phyloP scores from a whole-genome alignment of 345 rosid species.

The Draba incana region DNA sequence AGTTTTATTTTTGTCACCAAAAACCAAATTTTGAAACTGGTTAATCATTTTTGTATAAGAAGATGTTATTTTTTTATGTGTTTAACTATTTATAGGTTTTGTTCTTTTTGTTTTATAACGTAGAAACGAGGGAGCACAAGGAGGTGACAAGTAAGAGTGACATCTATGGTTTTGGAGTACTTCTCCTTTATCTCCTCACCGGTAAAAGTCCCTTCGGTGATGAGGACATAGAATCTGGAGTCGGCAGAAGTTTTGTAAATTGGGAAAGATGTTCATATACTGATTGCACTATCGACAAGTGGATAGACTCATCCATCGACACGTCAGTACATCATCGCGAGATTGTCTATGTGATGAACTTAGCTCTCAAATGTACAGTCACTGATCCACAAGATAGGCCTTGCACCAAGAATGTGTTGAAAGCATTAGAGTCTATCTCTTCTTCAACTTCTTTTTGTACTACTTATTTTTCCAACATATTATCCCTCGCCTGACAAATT shows the following conservation, averaged over 20 bases:
- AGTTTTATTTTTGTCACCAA: no score
- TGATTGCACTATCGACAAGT: conserved; percentile 59
- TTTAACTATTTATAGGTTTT: neutral
- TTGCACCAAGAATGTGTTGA: conserved; percentile 48
- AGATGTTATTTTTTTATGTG: no score
- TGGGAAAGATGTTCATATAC: conserved; percentile 83
- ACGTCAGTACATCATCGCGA: conserved; percentile 42
- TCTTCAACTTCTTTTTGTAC: conserved; percentile 43
- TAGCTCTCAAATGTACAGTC: conserved; percentile 77
- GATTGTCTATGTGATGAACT: conserved; percentile 63
- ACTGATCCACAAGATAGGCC: conserved; percentile 71
- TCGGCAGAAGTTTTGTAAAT: conserved; percentile 55
- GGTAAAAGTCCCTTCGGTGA: conserved; percentile 52
- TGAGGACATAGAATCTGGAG: conserved; percentile 60
- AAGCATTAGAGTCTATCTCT: conserved; percentile 54
- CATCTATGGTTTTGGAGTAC: conserved; percentile 66
- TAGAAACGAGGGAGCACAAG: conserved; percentile 65
- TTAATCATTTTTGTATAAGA: no score
- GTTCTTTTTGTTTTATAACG: neutral
- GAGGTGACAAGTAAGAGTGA: conserved; percentile 63
- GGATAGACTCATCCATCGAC: conserved; percentile 67
- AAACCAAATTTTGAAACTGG: no score
- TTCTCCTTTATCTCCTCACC: conserved; percentile 69
- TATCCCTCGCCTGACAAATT: conserved; percentile 46
- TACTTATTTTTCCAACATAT: conserved; percentile 39